Evolutionary conservation across 2,329 filamentous ascomycete species (phyloP).

Genomic region (Hypoxylon sp.): DNA sequence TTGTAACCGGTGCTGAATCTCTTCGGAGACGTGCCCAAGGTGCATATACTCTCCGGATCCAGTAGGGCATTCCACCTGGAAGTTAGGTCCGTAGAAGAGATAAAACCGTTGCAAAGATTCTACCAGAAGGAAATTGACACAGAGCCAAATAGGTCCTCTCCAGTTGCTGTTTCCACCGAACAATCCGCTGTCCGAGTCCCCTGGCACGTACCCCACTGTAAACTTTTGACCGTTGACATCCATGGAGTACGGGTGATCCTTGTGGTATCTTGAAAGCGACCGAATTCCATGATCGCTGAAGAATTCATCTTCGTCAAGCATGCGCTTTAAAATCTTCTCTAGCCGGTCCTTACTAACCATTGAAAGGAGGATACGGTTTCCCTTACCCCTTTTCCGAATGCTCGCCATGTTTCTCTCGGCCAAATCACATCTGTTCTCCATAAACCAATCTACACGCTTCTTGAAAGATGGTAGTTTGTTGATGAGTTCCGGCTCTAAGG

Average conservation of each 20-base stretch:
- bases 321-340: conserved; percentile 87
- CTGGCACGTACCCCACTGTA: conserved; percentile 89
- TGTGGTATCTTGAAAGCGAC: conserved; percentile 91
- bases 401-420: conserved; percentile 95
- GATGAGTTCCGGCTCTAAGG: conserved; percentile 92
- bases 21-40: conserved; percentile 92
- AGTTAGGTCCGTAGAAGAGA: conserved; percentile 91
- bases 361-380: conserved; percentile 86
- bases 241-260: conserved; percentile 93
- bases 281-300: conserved; percentile 91
- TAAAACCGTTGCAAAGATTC: conserved; percentile 96
- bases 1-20: conserved; percentile 93
- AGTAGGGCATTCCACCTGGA: conserved; percentile 94
- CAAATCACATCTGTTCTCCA: conserved; percentile 87
- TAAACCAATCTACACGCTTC: conserved; percentile 93
- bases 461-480: conserved; percentile 94
- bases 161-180: conserved; percentile 99
- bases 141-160: conserved; percentile 96
- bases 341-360: conserved; percentile 95
- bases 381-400: conserved; percentile 91
- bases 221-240: conserved; percentile 94
- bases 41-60: conserved; percentile 97
- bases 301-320: conserved; percentile 96
- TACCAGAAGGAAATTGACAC: conserved; percentile 94
- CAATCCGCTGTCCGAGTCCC: conserved; percentile 95